Evolutionary conservation across 352 stramenopile species (phyloP).

Genomic region (Peronosclerospora sorghi): DNA sequence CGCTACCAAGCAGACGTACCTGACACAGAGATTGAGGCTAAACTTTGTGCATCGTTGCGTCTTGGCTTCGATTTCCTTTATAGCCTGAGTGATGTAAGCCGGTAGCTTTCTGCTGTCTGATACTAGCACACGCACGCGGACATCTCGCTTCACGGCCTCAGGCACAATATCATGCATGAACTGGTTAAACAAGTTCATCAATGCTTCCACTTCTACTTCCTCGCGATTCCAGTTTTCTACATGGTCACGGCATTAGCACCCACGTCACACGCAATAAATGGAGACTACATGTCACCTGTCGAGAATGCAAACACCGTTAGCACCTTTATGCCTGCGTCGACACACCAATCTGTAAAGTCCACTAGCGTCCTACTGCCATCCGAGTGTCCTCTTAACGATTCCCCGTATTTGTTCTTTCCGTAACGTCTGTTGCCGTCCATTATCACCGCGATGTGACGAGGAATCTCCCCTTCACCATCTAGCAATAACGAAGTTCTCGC

Average conservation of each 20-base stretch:
- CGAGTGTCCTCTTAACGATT: slow-evolving; percentile 82
- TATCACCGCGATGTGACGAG: slow-evolving; percentile 90
- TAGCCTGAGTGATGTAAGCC: slow-evolving; percentile 49
- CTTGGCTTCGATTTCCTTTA: slow-evolving; percentile 77
- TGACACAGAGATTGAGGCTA: slow-evolving; percentile 78
- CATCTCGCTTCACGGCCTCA: slow-evolving; percentile 83
- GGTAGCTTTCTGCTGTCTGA: slow-evolving; percentile 66
- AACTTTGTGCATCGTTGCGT: slow-evolving; percentile 80
- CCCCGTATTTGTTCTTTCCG: slow-evolving; percentile 75
- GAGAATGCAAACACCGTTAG: slow-evolving; percentile 95
- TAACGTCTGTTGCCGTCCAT: slow-evolving; percentile 96
- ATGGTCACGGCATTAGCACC: background rate
- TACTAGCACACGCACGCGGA: slow-evolving; percentile 87
- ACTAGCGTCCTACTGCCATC: slow-evolving; percentile 93
- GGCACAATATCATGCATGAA: slow-evolving; percentile 92
- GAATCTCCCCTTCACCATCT: slow-evolving; percentile 26
- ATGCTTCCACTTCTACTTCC: slow-evolving; percentile 72
- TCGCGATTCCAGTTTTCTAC: slow-evolving; percentile 92
- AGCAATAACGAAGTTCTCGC: background rate
- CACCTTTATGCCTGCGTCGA: slow-evolving; percentile 80
- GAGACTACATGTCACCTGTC: slow-evolving; percentile 35
- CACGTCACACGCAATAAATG: background rate
- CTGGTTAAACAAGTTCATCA: slow-evolving; percentile 92
- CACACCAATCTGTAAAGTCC: slow-evolving; percentile 94
- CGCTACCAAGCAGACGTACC: slow-evolving; percentile 16